Conservation (phyloP, 331 rosid species). For the Acacia concinna region DNA sequence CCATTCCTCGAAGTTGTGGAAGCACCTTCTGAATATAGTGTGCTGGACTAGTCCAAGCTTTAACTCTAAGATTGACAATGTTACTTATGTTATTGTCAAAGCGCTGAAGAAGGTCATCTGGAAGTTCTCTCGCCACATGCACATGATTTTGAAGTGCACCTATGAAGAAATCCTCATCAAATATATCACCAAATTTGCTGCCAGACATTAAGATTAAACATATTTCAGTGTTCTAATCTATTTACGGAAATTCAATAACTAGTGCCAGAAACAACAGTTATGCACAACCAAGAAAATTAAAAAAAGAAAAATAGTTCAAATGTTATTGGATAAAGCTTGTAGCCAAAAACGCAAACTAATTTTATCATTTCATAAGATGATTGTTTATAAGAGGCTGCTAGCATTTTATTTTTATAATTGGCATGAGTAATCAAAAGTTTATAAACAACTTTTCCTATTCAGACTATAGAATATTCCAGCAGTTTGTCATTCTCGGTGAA, state of each 20-base stretch:
- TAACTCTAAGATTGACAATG: conserved; percentile 89
- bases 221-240: conserved; percentile 14
- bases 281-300: conserved; percentile 12
- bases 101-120: conserved; percentile 65
- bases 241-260: neutral
- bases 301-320: neutral
- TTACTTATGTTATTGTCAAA: conserved; percentile 86
- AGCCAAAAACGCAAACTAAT: conserved; percentile 25
- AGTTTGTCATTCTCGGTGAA: conserved; percentile 9
- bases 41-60: conserved; percentile 90
- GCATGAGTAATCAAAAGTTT: conserved; percentile 12
- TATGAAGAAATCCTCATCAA: conserved; percentile 87
- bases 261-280: conserved; percentile 7
- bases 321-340: conserved; percentile 7
- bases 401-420: neutral
- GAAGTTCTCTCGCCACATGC: conserved; percentile 78
- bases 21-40: conserved; percentile 93
- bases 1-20: conserved; percentile 72
- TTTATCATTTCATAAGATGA: conserved; percentile 8
- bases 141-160: conserved; percentile 65
- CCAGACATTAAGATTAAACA: conserved; percentile 33
- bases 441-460: neutral
- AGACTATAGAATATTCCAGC: conserved; percentile 18
- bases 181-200: conserved; percentile 88
- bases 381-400: conserved; percentile 5